phyloP scores from a whole-genome alignment of 139 green algal genomes.

The Volvox africanus region DNA sequence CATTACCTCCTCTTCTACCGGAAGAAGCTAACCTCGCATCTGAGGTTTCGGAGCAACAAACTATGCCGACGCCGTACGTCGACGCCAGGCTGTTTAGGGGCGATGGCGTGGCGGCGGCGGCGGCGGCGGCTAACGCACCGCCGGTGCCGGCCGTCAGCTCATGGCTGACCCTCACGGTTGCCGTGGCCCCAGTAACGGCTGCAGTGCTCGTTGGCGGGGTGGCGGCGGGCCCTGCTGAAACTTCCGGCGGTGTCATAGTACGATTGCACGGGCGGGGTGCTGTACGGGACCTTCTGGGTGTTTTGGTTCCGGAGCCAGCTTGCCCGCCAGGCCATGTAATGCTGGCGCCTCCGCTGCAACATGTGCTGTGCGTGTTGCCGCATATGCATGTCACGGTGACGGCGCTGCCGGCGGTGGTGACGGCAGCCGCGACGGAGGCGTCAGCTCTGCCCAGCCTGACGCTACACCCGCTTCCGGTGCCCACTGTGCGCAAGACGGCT shows the following conservation, averaged over 20 bases:
- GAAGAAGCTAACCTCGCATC: no score
- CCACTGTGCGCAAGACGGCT: not conserved
- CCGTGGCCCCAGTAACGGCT: not conserved
- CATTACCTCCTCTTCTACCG: not conserved
- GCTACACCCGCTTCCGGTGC: slow-evolving; percentile 34
- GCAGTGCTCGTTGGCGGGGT: not conserved
- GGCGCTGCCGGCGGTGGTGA: slow-evolving; percentile 18
- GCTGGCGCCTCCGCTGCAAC: slow-evolving; percentile 63
- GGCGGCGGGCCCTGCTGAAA: not conserved
- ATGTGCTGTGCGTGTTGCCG: slow-evolving; percentile 47
- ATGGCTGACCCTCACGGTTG: slow-evolving; percentile 25
- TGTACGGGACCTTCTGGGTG: slow-evolving; percentile 20
- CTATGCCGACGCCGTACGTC: not conserved
- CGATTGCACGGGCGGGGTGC: slow-evolving; percentile 15
- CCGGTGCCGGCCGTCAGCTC: not conserved
- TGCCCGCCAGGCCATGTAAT: slow-evolving; percentile 63
- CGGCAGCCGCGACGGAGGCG: not conserved
- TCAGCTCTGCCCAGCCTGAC: slow-evolving; percentile 7
- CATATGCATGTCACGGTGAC: slow-evolving; percentile 49
- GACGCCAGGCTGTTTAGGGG: not conserved
- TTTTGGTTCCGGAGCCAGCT: slow-evolving; percentile 51
- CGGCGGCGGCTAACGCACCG: not conserved
- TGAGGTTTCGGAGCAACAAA: no score
- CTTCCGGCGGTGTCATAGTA: not conserved
- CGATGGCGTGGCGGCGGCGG: not conserved